Evolutionary conservation across 345 rosid genomes (phyloP).

Genomic region (Abelmoschus esculentus): DNA sequence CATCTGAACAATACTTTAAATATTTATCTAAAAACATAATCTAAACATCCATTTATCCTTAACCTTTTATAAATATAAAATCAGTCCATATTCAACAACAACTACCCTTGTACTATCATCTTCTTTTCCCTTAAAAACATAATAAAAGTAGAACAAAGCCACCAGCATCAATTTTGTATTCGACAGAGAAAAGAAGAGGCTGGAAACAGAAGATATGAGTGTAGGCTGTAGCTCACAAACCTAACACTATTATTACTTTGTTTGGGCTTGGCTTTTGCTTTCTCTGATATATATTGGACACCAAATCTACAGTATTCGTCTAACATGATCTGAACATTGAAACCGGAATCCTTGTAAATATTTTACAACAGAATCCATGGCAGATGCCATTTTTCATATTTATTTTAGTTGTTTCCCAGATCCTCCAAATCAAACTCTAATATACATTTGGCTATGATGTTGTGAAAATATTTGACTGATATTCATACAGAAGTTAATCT

Average conservation of each 20-base stretch:
- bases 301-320: neutral
- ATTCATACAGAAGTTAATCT: too few relatives aligned
- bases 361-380: neutral
- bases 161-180: too few relatives aligned
- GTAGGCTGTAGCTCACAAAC: neutral
- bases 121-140: neutral
- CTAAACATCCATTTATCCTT: too few relatives aligned
- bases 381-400: neutral
- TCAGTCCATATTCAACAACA: too few relatives aligned
- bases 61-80: too few relatives aligned
- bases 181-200: too few relatives aligned
- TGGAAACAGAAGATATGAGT: neutral
- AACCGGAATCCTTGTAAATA: neutral
- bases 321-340: neutral
- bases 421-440: neutral
- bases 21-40: too few relatives aligned
- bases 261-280: neutral
- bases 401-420: neutral
- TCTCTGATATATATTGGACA: neutral
- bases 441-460: too few relatives aligned
- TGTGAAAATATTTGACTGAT: too few relatives aligned
- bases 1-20: too few relatives aligned
- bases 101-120: neutral
- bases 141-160: neutral
- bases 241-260: neutral